Evolutionary conservation across 73 alveolate species (phyloP).

Genomic region (Tetrahymena thermophila): DNA sequence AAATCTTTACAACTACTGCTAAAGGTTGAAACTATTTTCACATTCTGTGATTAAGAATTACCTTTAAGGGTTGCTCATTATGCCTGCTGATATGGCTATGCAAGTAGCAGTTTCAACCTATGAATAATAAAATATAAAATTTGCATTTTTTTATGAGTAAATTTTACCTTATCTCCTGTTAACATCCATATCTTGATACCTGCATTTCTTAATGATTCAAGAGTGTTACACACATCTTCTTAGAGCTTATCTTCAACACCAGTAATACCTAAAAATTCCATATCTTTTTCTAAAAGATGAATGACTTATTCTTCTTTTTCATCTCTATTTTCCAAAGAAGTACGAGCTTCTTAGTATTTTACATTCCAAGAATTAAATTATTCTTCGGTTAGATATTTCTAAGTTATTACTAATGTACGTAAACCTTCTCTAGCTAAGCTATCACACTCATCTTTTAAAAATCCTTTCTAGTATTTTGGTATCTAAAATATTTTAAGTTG

Average conservation of each 20-base stretch:
- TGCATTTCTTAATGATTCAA: slow-evolving; percentile 80
- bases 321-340: slow-evolving; percentile 73
- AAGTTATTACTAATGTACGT: slow-evolving; percentile 83
- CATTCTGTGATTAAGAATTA: neutral
- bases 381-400: slow-evolving; percentile 57
- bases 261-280: slow-evolving; percentile 86
- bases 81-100: slow-evolving; percentile 60
- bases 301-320: slow-evolving; percentile 47
- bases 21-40: neutral
- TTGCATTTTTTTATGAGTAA: neutral
- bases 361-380: slow-evolving; percentile 58
- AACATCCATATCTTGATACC: slow-evolving; percentile 90
- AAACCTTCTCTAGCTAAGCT: slow-evolving; percentile 87
- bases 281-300: slow-evolving; percentile 68
- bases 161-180: slow-evolving; percentile 92
- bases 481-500: neutral
- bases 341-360: slow-evolving; percentile 66
- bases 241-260: slow-evolving; percentile 92
- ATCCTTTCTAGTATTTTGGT: slow-evolving; percentile 60
- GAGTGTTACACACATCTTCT: slow-evolving; percentile 75
- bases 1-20: neutral
- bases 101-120: slow-evolving; percentile 58
- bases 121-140: neutral
- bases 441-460: slow-evolving; percentile 75
- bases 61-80: neutral